Percentiles rank a stretch among this genome's conserved stretches.
phyloP scores from a whole-genome alignment of 495 filamentous ascomycete genomes.

The Pseudevernia furfuracea region DNA sequence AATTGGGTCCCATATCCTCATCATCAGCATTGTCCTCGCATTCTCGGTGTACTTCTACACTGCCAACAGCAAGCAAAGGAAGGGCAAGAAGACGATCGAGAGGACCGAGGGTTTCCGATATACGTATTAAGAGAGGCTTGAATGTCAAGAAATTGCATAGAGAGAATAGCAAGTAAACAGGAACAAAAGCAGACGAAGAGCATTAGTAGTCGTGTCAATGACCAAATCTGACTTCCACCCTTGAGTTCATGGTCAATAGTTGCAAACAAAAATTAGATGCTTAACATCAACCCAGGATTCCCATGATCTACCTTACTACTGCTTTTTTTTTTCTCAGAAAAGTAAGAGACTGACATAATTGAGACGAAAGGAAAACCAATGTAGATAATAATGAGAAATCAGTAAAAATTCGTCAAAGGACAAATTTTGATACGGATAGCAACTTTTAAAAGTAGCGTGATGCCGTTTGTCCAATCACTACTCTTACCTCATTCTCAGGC shows the following conservation, averaged over 20 bases:
- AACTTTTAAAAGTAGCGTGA: not conserved
- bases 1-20: conserved; percentile 61
- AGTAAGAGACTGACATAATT: too few relatives aligned
- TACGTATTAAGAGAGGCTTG: conserved; percentile 22
- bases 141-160: not conserved
- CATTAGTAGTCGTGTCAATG: not conserved
- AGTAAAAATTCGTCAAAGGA: not conserved
- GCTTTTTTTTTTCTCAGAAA: too few relatives aligned
- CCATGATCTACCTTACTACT: not conserved
- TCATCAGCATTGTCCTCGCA: conserved; percentile 51
- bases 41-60: conserved; percentile 58
- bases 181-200: not conserved
- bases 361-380: too few relatives aligned
- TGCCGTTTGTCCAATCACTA: not conserved
- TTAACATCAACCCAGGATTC: not conserved
- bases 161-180: not conserved
- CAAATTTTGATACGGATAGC: conserved; percentile 8
- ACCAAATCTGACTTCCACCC: not conserved
- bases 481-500: conserved; percentile 2
- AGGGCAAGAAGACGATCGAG: conserved; percentile 46
- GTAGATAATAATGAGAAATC: not conserved
- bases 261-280: not conserved
- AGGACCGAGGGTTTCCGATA: conserved; percentile 36
- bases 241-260: not conserved
- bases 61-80: conserved; percentile 47